A percentile compares a stretch with the other conserved stretches of the same genome.
These are phyloP conservation scores for Nicotiana noctiflora DNA, from an alignment of 257 asterid genomes.

Conservation along the genomic window DNA sequence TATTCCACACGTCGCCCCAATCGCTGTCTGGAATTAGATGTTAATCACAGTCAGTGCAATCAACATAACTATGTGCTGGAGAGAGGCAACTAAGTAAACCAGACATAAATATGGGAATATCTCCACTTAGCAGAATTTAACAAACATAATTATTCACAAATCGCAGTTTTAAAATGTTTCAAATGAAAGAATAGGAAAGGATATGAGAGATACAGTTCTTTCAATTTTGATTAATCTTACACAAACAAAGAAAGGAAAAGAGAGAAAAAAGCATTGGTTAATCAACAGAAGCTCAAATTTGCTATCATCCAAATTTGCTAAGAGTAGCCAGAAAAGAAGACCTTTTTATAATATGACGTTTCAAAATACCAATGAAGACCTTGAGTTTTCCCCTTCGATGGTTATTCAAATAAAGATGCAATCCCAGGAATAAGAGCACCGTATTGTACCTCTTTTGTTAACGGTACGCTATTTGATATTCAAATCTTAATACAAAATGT, in stretches of 20 bases:
- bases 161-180: neutral
- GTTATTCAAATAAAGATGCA: neutral
- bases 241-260: neutral
- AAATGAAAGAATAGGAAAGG: neutral
- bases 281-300: neutral
- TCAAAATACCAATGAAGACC: neutral
- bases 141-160: neutral
- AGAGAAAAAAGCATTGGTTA: neutral
- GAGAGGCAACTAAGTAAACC: neutral
- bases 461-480: neutral
- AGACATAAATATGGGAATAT: neutral
- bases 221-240: neutral
- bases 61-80: neutral
- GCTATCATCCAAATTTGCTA: neutral
- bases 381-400: neutral
- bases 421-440: neutral
- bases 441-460: neutral
- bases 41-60: neutral
- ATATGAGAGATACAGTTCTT: neutral
- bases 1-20: constrained; percentile 50
- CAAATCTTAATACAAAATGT: neutral
- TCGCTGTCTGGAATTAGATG: constrained; percentile 30
- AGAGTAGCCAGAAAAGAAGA: neutral
- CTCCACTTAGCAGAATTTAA: neutral
- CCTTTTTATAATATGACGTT: neutral